Conservation (phyloP, 2,329 filamentous ascomycete genomes). For the Ceratocystis smalleyi region DNA sequence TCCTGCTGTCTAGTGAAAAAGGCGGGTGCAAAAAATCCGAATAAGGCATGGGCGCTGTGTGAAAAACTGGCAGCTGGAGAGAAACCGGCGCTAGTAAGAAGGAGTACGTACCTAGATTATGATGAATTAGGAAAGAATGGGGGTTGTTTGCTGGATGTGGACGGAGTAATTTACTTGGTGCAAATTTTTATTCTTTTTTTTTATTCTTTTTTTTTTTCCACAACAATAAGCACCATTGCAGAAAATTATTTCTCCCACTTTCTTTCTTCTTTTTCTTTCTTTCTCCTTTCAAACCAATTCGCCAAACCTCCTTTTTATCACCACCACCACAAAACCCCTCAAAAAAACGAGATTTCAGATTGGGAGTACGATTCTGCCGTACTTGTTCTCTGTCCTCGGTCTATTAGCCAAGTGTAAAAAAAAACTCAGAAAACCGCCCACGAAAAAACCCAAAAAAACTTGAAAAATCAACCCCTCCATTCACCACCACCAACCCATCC, state of each 20-base stretch:
- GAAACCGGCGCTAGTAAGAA: neutral
- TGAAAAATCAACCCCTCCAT: conserved; percentile 47
- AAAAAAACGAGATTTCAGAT: conserved; percentile 33
- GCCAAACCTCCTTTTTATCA: conserved; percentile 32
- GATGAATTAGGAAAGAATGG: conserved; percentile 4
- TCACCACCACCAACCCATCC: conserved; percentile 25
- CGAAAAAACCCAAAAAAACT: conserved; percentile 35
- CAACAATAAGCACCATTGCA: conserved; percentile 19
- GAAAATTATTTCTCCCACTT: conserved; percentile 25
- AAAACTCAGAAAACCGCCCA: conserved; percentile 20
- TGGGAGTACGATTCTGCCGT: conserved; percentile 42
- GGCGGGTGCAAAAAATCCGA: neutral
- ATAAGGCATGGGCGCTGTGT: no score
- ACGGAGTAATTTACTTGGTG: neutral
- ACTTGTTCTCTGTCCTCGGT: conserved; percentile 45
- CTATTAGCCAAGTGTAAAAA: conserved; percentile 27
- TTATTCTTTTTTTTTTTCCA: conserved; percentile 6
- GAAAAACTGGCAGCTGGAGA: neutral
- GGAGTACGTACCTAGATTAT: neutral
- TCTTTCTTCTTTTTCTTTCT: conserved; percentile 27
- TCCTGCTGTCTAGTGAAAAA: neutral
- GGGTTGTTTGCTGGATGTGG: conserved; percentile 6
- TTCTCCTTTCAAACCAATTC: conserved; percentile 29
- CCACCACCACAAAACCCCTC: conserved; percentile 28
- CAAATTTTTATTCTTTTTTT: neutral